Evolutionary conservation across 2,329 filamentous ascomycete genomes (phyloP), one percentile per base, ranked within the genome.

Genomic region (Mycosphaerella arachidis): DNA sequence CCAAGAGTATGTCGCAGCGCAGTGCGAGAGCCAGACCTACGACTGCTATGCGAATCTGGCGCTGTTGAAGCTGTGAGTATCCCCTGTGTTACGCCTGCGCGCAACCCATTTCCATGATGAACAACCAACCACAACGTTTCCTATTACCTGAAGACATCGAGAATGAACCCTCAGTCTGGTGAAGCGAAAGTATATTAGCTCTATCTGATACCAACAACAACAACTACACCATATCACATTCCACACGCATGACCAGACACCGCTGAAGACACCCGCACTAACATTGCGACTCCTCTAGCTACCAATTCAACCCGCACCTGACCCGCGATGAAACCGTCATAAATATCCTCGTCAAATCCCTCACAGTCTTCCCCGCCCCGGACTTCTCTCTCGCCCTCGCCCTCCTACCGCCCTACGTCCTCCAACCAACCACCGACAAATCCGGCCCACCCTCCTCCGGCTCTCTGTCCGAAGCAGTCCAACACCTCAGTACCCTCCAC

Each of bases 241-340:
- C 48, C 48, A 33, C 30, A 30, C n/a, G 13, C 48, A 37, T 48
- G 48, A 55, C 24, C 55, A 40, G 33, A 55, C 53, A 40, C 35
- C 48, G 53, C 53, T 33, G 37, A 16, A 43, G 4, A 29, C 6
- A 5, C 13, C 8, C 40, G 4, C 18, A 66, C 55, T 53, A 63
- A 67, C 27, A 33, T 10, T 16, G 50, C 48, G 40, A 20, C 24
- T 57, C 57, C 7, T 20, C 6, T 35, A 99, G 94, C 67, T 99
- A 99, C 84, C 95, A 99, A 82, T 96, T 99, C 81, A 99, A 99
- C 86, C 94, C 94, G 55, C 92, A 97, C 82, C 91, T 96, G 70
- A 87, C 92, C 74, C 93, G 94, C 82, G 90, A 96, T 74, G 94
- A 99, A 79, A 91, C 93, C 73, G 92, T 94, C 78, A 97, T 94